Percentiles rank a stretch among this genome's conserved stretches.
These are phyloP conservation scores for Catunica adiposa DNA, from an alignment of 2,329 filamentous ascomycete species.

Conservation along the genomic window DNA sequence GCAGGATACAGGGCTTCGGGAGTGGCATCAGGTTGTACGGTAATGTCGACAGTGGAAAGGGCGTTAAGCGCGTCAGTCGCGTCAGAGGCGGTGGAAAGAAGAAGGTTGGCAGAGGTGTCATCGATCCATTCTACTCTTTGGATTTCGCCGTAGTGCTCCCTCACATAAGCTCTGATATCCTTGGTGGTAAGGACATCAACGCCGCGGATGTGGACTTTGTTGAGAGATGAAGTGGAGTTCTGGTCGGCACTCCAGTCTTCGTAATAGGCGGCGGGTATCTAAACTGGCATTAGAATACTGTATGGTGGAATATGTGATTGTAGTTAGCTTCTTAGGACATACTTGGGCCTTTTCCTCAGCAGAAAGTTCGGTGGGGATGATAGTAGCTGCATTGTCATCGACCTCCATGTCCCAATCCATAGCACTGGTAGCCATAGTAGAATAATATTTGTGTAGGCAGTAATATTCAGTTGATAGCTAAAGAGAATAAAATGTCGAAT, in stretches of 20 bases:
- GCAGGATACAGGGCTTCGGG: conserved; percentile 48
- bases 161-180: conserved; percentile 61
- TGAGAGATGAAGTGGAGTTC: neutral
- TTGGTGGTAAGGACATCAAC: conserved; percentile 66
- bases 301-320: neutral
- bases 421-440: conserved; percentile 16
- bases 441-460: neutral
- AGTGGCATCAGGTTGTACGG: conserved; percentile 34
- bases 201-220: conserved; percentile 70
- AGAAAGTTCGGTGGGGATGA: neutral
- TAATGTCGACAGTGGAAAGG: conserved; percentile 34
- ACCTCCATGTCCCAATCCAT: conserved; percentile 61
- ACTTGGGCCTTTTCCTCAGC: neutral
- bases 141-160: conserved; percentile 45
- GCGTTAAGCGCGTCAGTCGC: conserved; percentile 39
- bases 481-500: too few relatives aligned
- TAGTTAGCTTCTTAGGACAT: neutral
- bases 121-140: conserved; percentile 82
- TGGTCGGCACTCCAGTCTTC: neutral
- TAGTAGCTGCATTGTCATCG: conserved; percentile 39
- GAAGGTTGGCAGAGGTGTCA: conserved; percentile 73
- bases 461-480: too few relatives aligned
- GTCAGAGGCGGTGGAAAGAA: conserved; percentile 44
- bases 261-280: neutral
- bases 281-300: neutral